phyloP scores from a whole-genome alignment of 768 basidiomycete genomes.

The Fistulinella prunicolor region DNA sequence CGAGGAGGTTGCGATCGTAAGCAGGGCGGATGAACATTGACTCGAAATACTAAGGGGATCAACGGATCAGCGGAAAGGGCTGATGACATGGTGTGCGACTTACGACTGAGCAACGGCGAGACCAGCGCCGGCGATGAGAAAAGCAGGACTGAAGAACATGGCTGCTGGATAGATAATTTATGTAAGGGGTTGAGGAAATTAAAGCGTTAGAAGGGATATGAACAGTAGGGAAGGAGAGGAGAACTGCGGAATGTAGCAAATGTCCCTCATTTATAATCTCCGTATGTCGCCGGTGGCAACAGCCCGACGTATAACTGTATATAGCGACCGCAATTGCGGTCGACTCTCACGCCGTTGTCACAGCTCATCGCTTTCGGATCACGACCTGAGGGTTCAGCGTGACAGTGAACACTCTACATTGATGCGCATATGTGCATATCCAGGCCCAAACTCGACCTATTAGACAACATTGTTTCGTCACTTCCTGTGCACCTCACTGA shows the following conservation, averaged over 20 bases:
- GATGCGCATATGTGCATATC: too few species aligned
- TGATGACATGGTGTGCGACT: constrained; percentile 14
- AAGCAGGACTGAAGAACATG: constrained; percentile 27
- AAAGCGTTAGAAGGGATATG: neutral
- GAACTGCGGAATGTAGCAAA: constrained; percentile 16
- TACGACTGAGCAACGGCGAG: constrained; percentile 45
- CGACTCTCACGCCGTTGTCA: neutral
- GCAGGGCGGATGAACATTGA: constrained; percentile 48
- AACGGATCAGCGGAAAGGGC: neutral
- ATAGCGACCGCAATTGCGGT: neutral
- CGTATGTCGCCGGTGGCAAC: neutral
- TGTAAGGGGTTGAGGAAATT: neutral
- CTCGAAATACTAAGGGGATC: constrained; percentile 12
- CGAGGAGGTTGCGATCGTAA: constrained; percentile 38
- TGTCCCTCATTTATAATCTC: constrained; percentile 18
- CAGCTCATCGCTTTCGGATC: neutral
- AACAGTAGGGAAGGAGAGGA: neutral
- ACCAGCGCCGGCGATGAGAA: constrained; percentile 34
- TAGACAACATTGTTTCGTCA: neutral
- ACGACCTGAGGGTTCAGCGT: too few species aligned
- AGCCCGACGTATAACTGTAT: neutral
- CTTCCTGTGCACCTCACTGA: neutral
- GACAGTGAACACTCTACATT: too few species aligned
- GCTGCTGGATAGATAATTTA: neutral
- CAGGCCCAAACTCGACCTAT: too few species aligned